Conservation (phyloP, 164 flowering plant genomes). For the Cinnamomum micranthum region DNA sequence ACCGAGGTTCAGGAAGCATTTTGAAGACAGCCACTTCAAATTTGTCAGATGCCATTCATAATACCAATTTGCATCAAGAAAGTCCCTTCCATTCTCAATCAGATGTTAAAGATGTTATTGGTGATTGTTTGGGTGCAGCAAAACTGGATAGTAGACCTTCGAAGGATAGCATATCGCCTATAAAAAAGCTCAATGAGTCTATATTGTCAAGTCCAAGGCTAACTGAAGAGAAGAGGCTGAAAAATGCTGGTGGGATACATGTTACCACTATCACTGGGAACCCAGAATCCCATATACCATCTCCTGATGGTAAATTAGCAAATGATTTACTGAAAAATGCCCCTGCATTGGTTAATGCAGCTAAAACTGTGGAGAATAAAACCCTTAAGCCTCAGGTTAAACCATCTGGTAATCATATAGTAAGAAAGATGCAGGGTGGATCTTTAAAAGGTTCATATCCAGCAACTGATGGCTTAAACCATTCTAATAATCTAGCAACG, state of each 20-base stretch:
- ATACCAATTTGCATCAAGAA: conserved; percentile 15
- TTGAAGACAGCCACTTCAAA: conserved; percentile 18
- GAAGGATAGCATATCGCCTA: conserved; percentile 23
- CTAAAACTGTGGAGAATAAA: conserved; percentile 33
- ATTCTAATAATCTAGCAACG: conserved; percentile 33
- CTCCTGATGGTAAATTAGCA: conserved; percentile 25
- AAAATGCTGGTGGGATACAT: conserved; percentile 17
- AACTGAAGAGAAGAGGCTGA: conserved; percentile 34
- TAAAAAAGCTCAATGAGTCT: conserved; percentile 13
- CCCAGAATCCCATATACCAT: conserved; percentile 27
- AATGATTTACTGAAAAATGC: conserved; percentile 35
- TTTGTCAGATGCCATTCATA: conserved; percentile 24
- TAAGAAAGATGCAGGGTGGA: conserved; percentile 31
- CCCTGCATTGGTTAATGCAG: conserved; percentile 25
- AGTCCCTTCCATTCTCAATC: conserved; percentile 17
- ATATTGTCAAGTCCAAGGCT: conserved; percentile 24
- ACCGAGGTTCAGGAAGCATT: conserved; percentile 39
- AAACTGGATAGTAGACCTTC: conserved; percentile 10
- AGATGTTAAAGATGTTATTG: conserved; percentile 14
- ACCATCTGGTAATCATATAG: conserved; percentile 22
- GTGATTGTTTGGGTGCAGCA: conserved; percentile 16
- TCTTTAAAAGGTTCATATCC: conserved; percentile 24
- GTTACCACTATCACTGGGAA: conserved; percentile 29
- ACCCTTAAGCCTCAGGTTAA: conserved; percentile 31
- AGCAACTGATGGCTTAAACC: conserved; percentile 30